These are phyloP conservation scores for Globisporangium lucens DNA, from an alignment of 352 stramenopile species.

Conservation along the genomic window DNA sequence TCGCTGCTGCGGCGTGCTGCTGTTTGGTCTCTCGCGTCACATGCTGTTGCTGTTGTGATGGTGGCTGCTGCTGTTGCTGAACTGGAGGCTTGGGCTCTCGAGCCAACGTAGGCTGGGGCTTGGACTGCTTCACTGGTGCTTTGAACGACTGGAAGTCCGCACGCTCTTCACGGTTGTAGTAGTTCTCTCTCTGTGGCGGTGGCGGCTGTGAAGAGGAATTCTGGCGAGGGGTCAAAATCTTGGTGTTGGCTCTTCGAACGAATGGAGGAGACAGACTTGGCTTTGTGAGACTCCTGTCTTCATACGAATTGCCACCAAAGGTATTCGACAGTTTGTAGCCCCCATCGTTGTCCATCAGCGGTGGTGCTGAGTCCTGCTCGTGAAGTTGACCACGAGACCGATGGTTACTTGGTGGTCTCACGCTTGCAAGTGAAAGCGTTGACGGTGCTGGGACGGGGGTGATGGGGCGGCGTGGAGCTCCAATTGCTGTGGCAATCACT, in stretches of 20 bases:
- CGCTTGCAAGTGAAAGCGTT: neutral
- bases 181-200: constrained; percentile 11
- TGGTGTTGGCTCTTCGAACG: constrained; percentile 1
- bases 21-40: constrained; percentile 20
- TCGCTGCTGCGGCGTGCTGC: constrained; percentile 21
- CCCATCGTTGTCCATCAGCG: neutral
- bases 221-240: neutral
- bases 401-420: neutral
- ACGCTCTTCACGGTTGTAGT: constrained; percentile 7
- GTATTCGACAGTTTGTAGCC: neutral
- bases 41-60: neutral
- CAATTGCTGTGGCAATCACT: neutral
- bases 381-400: neutral
- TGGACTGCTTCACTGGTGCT: constrained; percentile 11
- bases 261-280: neutral
- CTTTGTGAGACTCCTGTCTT: neutral
- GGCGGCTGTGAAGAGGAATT: neutral
- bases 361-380: neutral
- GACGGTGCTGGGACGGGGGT: constrained; percentile 15
- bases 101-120: neutral
- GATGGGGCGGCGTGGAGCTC: constrained; percentile 9
- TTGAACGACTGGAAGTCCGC: constrained; percentile 19
- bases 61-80: constrained; percentile 7
- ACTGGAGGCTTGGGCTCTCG: neutral
- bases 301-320: neutral